These are phyloP conservation scores for Botrytis fabae DNA, from an alignment of 2,329 filamentous ascomycete genomes.

Conservation along the genomic window DNA sequence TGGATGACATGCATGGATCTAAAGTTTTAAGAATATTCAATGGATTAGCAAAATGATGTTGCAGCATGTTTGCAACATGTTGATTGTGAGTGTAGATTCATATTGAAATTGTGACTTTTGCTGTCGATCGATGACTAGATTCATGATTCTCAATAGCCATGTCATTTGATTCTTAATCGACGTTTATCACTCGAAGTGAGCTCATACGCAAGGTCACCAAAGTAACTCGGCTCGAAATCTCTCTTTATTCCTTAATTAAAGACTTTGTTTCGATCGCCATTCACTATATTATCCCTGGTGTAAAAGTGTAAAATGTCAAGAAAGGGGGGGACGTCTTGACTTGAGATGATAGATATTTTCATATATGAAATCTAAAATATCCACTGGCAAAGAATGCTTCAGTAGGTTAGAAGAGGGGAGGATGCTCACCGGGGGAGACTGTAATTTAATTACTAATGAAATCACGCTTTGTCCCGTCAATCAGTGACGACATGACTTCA, in stretches of 20 bases:
- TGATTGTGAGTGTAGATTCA: not conserved
- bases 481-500: conserved; percentile 19
- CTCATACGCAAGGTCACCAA: not conserved
- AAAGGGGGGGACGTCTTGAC: not conserved
- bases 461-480: conserved; percentile 8
- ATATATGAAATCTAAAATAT: not conserved
- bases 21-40: not conserved
- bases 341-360: not conserved
- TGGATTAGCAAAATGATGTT: not conserved
- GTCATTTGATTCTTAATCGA: not conserved
- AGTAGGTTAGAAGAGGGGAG: not conserved
- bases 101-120: not conserved
- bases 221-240: not conserved
- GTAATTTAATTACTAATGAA: not conserved
- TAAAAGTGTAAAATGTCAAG: not conserved
- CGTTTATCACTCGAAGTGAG: not conserved
- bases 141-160: not conserved
- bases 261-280: not conserved
- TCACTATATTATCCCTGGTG: not conserved
- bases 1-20: not conserved
- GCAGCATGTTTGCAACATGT: not conserved
- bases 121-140: not conserved
- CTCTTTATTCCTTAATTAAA: not conserved
- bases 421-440: not conserved
- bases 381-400: not conserved